A percentile compares a stretch with the other conserved stretches of the same genome.
phyloP scores from a whole-genome alignment of 1,139 yeast genomes.

The Protomyces inundatus region DNA sequence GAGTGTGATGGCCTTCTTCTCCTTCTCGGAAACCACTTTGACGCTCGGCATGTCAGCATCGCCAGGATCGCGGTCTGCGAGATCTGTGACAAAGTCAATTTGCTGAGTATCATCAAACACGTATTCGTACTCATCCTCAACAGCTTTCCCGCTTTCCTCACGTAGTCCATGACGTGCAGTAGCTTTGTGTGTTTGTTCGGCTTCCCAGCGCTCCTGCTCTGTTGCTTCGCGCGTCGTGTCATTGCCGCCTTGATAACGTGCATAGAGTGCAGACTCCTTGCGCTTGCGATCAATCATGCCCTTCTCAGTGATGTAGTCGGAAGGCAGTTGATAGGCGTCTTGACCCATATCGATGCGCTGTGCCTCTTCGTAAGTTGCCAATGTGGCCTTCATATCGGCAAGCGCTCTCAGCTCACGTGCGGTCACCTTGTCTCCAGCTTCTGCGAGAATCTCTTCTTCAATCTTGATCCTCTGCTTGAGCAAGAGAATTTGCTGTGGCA shows the following conservation, averaged over 20 bases:
- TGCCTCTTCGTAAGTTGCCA: conserved; percentile 45
- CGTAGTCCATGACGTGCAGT: conserved; percentile 27
- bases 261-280: conserved; percentile 45
- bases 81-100: conserved; percentile 56
- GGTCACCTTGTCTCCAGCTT: conserved; percentile 45
- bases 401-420: conserved; percentile 50
- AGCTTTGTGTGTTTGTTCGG: conserved; percentile 55
- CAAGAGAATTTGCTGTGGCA: conserved; percentile 45
- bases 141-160: conserved; percentile 29
- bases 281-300: conserved; percentile 53
- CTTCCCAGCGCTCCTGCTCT: conserved; percentile 59
- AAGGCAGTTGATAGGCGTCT: conserved; percentile 51
- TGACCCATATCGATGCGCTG: conserved; percentile 40
- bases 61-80: conserved; percentile 13
- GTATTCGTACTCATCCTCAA: conserved; percentile 58
- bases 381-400: conserved; percentile 48
- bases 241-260: conserved; percentile 36
- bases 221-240: conserved; percentile 34
- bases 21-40: conserved; percentile 38
- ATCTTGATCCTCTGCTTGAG: conserved; percentile 47
- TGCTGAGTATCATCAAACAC: conserved; percentile 77
- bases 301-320: conserved; percentile 49
- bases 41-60: conserved; percentile 10
- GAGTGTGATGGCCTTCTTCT: conserved; percentile 45
- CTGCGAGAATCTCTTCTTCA: conserved; percentile 45